Percentiles rank a stretch among this genome's conserved stretches.
These are phyloP conservation scores for Oryza australiensis DNA, from an alignment of 176 grass and related monocot species.

Conservation along the genomic window DNA sequence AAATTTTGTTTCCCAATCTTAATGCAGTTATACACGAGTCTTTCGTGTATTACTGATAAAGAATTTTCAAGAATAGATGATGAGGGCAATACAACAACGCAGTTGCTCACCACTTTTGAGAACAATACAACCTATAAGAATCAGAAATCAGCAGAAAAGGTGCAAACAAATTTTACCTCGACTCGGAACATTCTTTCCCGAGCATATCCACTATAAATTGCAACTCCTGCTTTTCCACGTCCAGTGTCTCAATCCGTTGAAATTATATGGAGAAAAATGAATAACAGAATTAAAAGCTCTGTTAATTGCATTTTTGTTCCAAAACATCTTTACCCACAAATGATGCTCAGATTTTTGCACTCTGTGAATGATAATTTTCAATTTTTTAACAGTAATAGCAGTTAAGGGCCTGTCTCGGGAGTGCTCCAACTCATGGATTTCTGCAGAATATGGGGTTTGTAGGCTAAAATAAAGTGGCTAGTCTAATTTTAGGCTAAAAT, in stretches of 20 bases:
- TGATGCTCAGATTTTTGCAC: not conserved
- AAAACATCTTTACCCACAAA: not conserved
- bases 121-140: constrained; percentile 10
- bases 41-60: not conserved
- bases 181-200: constrained; percentile 66
- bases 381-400: not conserved
- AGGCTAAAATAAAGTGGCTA: not conserved
- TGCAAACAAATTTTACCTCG: constrained; percentile 57
- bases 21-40: too few relatives aligned
- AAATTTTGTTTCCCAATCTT: not conserved
- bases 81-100: not conserved
- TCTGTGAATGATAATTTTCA: not conserved
- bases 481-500: not conserved
- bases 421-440: not conserved
- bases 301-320: constrained; percentile 13
- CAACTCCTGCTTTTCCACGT: constrained; percentile 77
- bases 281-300: not conserved
- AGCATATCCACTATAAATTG: constrained; percentile 89
- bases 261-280: constrained; percentile 34
- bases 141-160: constrained; percentile 14
- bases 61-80: constrained; percentile 6
- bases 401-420: not conserved
- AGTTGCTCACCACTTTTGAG: constrained; percentile 16
- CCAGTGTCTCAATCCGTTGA: constrained; percentile 75
- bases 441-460: not conserved